Conservation (phyloP, 441 rosid species). For the Omphalea diandra region DNA sequence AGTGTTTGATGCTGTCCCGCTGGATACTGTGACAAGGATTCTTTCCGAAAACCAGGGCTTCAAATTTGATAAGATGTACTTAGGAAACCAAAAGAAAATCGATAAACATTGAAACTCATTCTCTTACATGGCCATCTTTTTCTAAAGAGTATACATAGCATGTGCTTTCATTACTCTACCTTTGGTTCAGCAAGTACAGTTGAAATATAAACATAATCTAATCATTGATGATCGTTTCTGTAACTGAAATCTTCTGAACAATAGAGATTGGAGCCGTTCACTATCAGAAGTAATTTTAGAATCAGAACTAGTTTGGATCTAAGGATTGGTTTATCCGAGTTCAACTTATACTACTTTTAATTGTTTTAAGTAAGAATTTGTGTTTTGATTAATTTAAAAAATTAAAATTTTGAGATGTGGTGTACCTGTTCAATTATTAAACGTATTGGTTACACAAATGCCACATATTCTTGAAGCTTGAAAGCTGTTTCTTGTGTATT, state of each 20-base stretch:
- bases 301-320: not conserved
- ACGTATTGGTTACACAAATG: not conserved
- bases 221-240: not conserved
- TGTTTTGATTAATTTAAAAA: too few relatives aligned
- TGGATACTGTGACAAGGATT: constrained; percentile 21
- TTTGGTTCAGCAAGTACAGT: not conserved
- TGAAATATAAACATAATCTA: not conserved
- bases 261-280: not conserved
- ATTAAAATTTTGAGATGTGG: too few relatives aligned
- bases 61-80: constrained; percentile 18
- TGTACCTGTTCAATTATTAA: not conserved
- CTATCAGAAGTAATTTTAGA: too few relatives aligned
- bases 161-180: too few relatives aligned
- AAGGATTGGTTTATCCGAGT: not conserved
- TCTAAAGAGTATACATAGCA: not conserved
- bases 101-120: constrained; percentile 13
- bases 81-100: constrained; percentile 17
- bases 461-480: not conserved
- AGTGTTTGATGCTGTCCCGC: constrained; percentile 25
- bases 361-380: too few relatives aligned
- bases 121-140: constrained; percentile 17
- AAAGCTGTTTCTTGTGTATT: not conserved
- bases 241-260: not conserved
- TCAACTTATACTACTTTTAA: not conserved
- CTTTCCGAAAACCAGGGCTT: constrained; percentile 25